A percentile compares a stretch with the other conserved stretches of the same genome.
Conservation (phyloP, 2,329 filamentous ascomycete species). For the Colletotrichum eremochloae region DNA sequence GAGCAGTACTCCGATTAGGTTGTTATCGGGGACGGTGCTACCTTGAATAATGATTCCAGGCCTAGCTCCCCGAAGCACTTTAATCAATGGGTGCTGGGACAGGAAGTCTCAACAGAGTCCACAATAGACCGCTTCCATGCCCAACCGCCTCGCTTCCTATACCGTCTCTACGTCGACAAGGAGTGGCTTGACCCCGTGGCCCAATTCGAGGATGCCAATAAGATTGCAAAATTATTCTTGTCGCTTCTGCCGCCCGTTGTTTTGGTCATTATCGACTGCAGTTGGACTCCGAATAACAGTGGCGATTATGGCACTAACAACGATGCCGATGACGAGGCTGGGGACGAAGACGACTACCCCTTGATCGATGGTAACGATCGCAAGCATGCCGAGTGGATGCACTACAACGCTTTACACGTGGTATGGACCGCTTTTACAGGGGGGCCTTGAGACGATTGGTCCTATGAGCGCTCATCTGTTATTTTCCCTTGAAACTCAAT, state of each 20-base stretch:
- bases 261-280: neutral
- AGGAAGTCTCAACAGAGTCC: neutral
- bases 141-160: constrained; percentile 7
- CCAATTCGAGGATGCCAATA: constrained; percentile 4
- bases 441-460: neutral
- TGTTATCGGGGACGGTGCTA: neutral
- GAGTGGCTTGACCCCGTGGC: constrained; percentile 10
- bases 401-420: neutral
- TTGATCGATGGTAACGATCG: too few relatives aligned
- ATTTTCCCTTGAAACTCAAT: neutral
- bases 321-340: too few relatives aligned
- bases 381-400: too few relatives aligned
- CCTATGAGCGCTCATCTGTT: neutral
- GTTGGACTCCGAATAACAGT: neutral
- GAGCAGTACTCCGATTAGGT: constrained; percentile 10
- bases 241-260: neutral
- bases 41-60: neutral
- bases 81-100: neutral
- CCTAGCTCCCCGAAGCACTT: neutral
- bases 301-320: too few relatives aligned
- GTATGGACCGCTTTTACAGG: constrained; percentile 3
- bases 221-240: neutral
- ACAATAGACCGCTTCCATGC: neutral
- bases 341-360: too few relatives aligned
- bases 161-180: constrained; percentile 24